A percentile compares a stretch with the other conserved stretches of the same genome.
These are phyloP conservation scores for Sporothrix protearum DNA, from an alignment of 2,329 filamentous ascomycete species.

Conservation along the genomic window DNA sequence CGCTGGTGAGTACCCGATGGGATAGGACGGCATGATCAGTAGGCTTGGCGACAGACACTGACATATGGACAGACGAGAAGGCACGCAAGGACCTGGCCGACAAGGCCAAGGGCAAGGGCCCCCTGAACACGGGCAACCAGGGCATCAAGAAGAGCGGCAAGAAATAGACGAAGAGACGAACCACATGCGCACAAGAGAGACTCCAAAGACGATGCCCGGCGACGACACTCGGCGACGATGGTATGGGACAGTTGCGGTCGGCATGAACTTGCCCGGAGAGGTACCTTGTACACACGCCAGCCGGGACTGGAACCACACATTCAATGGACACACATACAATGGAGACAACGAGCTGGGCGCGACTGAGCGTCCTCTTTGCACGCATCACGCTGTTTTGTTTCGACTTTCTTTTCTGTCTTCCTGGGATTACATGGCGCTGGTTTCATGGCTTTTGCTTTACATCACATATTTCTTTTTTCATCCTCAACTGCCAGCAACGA, in stretches of 20 bases:
- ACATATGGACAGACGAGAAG: slow-evolving; percentile 62
- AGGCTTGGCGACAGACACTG: background rate
- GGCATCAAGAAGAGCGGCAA: slow-evolving; percentile 98
- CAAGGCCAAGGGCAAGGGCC: slow-evolving; percentile 82
- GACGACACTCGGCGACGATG: background rate
- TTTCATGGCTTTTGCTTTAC: background rate
- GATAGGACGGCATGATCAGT: background rate
- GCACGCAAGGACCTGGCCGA: slow-evolving; percentile 79
- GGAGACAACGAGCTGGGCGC: background rate
- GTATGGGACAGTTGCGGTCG: background rate
- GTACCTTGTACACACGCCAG: background rate
- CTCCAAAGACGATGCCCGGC: background rate
- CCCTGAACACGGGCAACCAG: slow-evolving; percentile 76
- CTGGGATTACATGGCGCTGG: slow-evolving; percentile 13
- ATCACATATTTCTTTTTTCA: background rate
- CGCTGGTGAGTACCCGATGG: slow-evolving; percentile 61
- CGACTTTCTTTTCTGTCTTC: background rate
- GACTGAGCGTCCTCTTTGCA: background rate
- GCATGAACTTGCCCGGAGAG: background rate
- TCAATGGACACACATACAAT: background rate
- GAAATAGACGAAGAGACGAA: slow-evolving; percentile 51
- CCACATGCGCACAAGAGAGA: background rate
- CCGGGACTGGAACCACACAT: background rate
- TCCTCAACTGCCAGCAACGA: background rate
- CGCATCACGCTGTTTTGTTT: background rate